These are phyloP conservation scores for Taphrina confusa DNA, from an alignment of 1,139 yeast genomes.

Conservation along the genomic window DNA sequence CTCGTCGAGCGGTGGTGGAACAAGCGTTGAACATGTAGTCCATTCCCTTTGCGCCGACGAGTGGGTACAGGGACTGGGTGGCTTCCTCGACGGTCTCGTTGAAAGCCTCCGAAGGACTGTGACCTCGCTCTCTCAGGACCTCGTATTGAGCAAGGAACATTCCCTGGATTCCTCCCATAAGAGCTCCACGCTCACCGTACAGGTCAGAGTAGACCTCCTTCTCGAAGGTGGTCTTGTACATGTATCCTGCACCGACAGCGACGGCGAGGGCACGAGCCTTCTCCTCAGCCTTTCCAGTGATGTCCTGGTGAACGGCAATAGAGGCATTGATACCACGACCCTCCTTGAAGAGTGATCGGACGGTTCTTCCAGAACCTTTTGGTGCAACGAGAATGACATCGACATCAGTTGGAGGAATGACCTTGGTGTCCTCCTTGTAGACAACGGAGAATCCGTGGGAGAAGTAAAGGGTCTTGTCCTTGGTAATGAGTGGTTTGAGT, in stretches of 20 bases:
- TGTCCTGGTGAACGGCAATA: conserved; percentile 91
- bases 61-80: conserved; percentile 97
- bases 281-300: conserved; percentile 98
- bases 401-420: conserved; percentile 89
- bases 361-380: conserved; percentile 99
- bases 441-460: conserved; percentile 99
- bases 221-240: conserved; percentile 98
- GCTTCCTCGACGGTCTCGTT: conserved; percentile 99
- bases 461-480: conserved; percentile 95
- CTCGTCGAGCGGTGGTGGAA: conserved; percentile 99
- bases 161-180: conserved; percentile 99
- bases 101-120: conserved; percentile 99
- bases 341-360: conserved; percentile 97
- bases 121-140: conserved; percentile 99
- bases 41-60: conserved; percentile 99
- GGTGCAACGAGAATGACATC: conserved; percentile 99
- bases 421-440: conserved; percentile 95
- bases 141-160: conserved; percentile 99
- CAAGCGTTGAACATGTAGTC: conserved; percentile 99
- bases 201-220: conserved; percentile 98
- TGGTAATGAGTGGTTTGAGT: conserved; percentile 86
- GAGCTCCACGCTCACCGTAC: conserved; percentile 99
- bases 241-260: conserved; percentile 99
- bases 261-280: conserved; percentile 98
- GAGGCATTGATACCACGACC: conserved; percentile 99